Conservation (phyloP, 192 early-diverging fungal species). For the Coemansia sp. region DNA sequence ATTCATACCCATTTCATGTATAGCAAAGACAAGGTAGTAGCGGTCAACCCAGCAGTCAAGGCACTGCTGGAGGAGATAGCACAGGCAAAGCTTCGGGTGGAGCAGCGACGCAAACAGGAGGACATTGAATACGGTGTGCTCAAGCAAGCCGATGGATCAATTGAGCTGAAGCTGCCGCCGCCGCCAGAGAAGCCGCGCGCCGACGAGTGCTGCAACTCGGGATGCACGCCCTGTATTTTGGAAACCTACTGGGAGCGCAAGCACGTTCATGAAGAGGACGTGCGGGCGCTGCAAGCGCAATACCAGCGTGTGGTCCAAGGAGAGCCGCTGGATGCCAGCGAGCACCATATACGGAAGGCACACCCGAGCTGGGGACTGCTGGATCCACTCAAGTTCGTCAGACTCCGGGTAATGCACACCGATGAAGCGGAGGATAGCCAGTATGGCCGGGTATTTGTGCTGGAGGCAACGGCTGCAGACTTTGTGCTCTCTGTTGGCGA, state of each 20-base stretch:
- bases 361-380: slow-evolving; percentile 11
- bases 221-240: slow-evolving; percentile 53
- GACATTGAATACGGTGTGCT: slow-evolving; percentile 15
- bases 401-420: slow-evolving; percentile 13
- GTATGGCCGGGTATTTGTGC: slow-evolving; percentile 25
- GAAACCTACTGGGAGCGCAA: slow-evolving; percentile 42
- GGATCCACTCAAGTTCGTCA: slow-evolving; percentile 28
- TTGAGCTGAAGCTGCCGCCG: slow-evolving; percentile 32
- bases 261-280: slow-evolving; percentile 2
- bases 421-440: background rate
- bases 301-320: slow-evolving; percentile 18
- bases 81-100: slow-evolving; percentile 28
- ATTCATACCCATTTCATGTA: too few species aligned
- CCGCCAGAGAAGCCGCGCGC: slow-evolving; percentile 22
- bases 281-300: slow-evolving; percentile 13
- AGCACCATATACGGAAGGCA: slow-evolving; percentile 12
- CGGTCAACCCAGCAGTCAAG: slow-evolving; percentile 31
- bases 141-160: background rate
- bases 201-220: slow-evolving; percentile 48
- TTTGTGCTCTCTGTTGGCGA: slow-evolving; percentile 34
- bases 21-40: background rate
- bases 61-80: slow-evolving; percentile 36
- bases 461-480: slow-evolving; percentile 29
- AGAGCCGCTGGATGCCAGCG: background rate
- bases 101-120: slow-evolving; percentile 13